Conservation (phyloP, 2,329 filamentous ascomycete genomes). For the Endocalyx cinctus region DNA sequence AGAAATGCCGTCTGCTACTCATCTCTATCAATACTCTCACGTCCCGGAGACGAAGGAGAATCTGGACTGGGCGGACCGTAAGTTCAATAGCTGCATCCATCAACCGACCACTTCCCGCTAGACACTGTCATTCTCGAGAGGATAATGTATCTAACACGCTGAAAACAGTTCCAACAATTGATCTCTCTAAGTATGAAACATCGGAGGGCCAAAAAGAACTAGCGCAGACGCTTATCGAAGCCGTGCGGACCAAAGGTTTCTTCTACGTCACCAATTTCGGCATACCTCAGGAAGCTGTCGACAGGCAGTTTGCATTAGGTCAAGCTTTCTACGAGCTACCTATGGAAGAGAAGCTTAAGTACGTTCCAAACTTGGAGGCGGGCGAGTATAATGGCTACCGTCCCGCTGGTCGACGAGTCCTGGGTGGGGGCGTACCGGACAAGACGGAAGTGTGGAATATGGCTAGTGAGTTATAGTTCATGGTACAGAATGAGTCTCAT, state of each 20-base stretch:
- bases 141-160: too few species aligned
- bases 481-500: too few species aligned
- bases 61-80: constrained; percentile 33
- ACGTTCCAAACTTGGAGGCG: constrained; percentile 38
- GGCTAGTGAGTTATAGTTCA: constrained; percentile 36
- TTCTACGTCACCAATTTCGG: constrained; percentile 61
- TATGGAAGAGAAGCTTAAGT: constrained; percentile 56
- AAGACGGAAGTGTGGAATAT: constrained; percentile 59
- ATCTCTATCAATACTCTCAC: constrained; percentile 29
- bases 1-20: constrained; percentile 29
- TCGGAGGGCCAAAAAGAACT: constrained; percentile 25
- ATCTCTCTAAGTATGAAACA: constrained; percentile 29
- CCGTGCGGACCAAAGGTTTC: constrained; percentile 39
- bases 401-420: constrained; percentile 35
- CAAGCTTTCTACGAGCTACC: constrained; percentile 53
- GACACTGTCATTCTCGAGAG: too few species aligned
- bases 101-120: constrained; percentile 11
- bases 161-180: constrained; percentile 29
- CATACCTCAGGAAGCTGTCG: constrained; percentile 52
- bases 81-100: constrained; percentile 26
- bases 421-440: constrained; percentile 37
- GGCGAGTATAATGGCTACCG: constrained; percentile 56
- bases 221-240: constrained; percentile 11
- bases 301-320: constrained; percentile 55
- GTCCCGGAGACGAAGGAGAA: constrained; percentile 32